Conservation (phyloP, 345 rosid species). For the Eucalyptus viminalis region DNA sequence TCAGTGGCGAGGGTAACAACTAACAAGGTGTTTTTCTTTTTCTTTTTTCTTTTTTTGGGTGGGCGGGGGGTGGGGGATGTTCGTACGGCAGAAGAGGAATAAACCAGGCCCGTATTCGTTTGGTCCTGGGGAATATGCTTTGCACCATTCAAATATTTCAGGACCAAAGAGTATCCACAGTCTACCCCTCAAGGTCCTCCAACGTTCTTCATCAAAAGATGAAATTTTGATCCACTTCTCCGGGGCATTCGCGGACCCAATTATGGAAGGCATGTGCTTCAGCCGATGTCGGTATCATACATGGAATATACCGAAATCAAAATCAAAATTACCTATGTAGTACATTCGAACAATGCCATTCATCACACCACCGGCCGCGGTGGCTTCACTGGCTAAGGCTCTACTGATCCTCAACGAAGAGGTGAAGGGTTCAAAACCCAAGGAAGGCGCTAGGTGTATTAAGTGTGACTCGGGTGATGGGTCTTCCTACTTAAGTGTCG, state of each 20-base stretch:
- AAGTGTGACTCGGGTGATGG: too few species aligned
- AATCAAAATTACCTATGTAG: not conserved
- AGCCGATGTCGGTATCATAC: not conserved
- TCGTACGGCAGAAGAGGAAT: not conserved
- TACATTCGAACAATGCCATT: not conserved
- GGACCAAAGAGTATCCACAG: not conserved
- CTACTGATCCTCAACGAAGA: too few species aligned
- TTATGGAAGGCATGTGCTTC: not conserved
- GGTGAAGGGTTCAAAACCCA: too few species aligned
- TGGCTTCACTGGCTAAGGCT: too few species aligned
- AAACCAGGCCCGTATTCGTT: not conserved
- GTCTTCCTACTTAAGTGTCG: too few species aligned
- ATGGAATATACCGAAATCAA: not conserved
- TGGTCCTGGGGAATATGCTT: not conserved
- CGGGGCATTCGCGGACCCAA: not conserved
- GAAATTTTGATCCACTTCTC: not conserved
- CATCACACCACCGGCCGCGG: not conserved
- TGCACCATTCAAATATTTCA: not conserved
- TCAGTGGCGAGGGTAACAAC: not conserved
- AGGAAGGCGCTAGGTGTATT: too few species aligned
- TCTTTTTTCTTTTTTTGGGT: too few species aligned
- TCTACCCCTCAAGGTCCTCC: not conserved
- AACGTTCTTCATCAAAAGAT: not conserved
- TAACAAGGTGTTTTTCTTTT: too few species aligned
- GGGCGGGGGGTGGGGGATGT: not conserved